Conservation (phyloP, 441 rosid species). For the Bruguiera hainesii region DNA sequence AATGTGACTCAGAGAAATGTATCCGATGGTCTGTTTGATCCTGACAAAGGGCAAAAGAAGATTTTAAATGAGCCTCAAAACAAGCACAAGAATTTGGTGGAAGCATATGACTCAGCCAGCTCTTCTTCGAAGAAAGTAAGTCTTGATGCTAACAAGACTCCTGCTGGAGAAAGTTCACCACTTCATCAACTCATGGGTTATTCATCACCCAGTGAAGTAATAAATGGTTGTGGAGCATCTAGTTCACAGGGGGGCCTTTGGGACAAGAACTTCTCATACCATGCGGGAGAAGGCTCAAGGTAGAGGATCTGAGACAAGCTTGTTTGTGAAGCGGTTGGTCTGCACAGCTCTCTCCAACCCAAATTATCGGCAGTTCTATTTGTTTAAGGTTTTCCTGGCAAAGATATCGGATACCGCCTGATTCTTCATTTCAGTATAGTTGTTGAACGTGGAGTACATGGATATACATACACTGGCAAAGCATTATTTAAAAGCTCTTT, state of each 20-base stretch:
- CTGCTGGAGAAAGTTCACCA: constrained; percentile 45
- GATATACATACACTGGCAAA: no score
- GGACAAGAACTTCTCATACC: constrained; percentile 14
- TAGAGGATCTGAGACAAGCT: constrained; percentile 4
- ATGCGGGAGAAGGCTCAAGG: neutral
- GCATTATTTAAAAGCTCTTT: no score
- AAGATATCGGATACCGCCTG: neutral
- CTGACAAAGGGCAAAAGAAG: constrained; percentile 25
- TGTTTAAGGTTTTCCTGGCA: neutral
- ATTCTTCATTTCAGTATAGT: neutral
- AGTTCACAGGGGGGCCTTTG: neutral
- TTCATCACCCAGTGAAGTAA: constrained; percentile 56
- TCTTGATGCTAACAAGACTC: constrained; percentile 43
- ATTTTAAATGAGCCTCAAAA: constrained; percentile 24
- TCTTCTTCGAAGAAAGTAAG: constrained; percentile 33
- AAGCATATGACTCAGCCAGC: constrained; percentile 27
- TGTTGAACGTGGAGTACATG: no score
- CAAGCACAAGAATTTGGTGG: constrained; percentile 30
- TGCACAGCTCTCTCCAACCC: neutral
- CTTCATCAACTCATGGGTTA: constrained; percentile 94
- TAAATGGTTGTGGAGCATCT: constrained; percentile 24
- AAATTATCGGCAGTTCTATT: neutral
- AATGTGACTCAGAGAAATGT: constrained; percentile 22
- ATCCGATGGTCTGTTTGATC: constrained; percentile 20
- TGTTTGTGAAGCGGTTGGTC: constrained; percentile 1